Evolutionary conservation across 768 basidiomycete species (phyloP).

Genomic region (Pholiota molesta): DNA sequence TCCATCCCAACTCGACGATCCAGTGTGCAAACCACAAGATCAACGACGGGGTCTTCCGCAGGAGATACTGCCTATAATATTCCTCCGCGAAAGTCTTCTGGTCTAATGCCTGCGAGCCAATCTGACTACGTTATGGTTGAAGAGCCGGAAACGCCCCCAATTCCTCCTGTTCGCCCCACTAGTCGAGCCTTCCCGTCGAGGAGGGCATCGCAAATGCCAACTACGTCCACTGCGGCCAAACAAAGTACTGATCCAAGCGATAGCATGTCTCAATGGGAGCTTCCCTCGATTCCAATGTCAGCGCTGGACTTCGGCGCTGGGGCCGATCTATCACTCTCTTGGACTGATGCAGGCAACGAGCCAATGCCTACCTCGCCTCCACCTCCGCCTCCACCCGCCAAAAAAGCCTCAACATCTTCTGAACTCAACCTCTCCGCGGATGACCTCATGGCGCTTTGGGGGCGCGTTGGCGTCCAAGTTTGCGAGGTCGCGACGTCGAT

Average conservation of each 20-base stretch:
- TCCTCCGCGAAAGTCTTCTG: conserved; percentile 26
- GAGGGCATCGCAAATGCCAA: conserved; percentile 32
- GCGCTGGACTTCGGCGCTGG: conserved; percentile 53
- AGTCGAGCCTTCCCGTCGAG: conserved; percentile 44
- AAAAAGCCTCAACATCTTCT: conserved; percentile 17
- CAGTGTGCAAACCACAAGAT: conserved; percentile 37
- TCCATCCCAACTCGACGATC: conserved; percentile 40
- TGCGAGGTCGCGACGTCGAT: conserved; percentile 69
- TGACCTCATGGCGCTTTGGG: conserved; percentile 71
- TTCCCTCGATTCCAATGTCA: conserved; percentile 60
- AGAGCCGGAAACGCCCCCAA: conserved; percentile 46
- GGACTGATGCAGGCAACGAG: conserved; percentile 56
- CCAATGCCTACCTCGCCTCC: conserved; percentile 24
- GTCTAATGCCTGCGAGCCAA: conserved; percentile 28
- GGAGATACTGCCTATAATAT: conserved; percentile 21
- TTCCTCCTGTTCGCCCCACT: conserved; percentile 49
- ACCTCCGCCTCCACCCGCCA: conserved; percentile 26
- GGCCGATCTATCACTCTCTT: conserved; percentile 57
- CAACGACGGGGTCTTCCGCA: conserved; percentile 41
- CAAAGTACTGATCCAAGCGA: conserved; percentile 33
- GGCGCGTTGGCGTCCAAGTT: conserved; percentile 74
- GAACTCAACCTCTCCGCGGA: conserved; percentile 54
- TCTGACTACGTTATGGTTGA: conserved; percentile 71
- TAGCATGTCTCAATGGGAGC: conserved; percentile 63
- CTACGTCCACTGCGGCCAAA: conserved; percentile 18